Base-by-base conservation (phyloP, 768 basidiomycete species). In the Basidioascus undulatus region DNA sequence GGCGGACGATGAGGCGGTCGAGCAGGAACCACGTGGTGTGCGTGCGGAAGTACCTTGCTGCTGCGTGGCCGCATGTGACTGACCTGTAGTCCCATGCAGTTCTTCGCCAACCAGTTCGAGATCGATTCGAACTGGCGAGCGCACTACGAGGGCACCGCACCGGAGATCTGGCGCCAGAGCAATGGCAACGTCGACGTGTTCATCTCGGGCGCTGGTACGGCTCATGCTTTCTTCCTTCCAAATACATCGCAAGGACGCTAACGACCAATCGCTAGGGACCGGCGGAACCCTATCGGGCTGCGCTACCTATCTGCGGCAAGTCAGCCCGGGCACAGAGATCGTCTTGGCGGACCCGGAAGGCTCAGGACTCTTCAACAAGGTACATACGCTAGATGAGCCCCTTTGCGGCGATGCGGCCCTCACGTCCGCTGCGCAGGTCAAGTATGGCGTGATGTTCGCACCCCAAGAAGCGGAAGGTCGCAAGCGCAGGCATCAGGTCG, bases 51-150 rank as follows among this genome's bases (percentile, higher is more conserved):
- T n/a, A n/a, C n/a, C n/a, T n/a, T n/a, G n/a, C n/a, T n/a, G n/a
- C n/a, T n/a, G n/a, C n/a, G n/a, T n/a, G n/a, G n/a, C 55, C 34
- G 20, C 9, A 35, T 5, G 6, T 42, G 28, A 34, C 36, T 39
- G 15, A 34, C 37, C 15, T 16, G 15, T 16, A 20, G 23, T 31
- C 35, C 9, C 3, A 10, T n/a, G n/a, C n/a, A n/a, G 0, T 79
- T 76, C 60, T 98, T 96, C 51, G 83, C 84, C 4, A 84, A 98
- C 55, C 92, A 98, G 58, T 96, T 98, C 44, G 89, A 94, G 58
- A 70, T 69, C 38, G 7, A 47, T 42, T 3, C 10, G 25, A 96
- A 98, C 51, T 83, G 72, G 55, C 66, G 75, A 40, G 84, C 89
- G 0, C 92, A 98, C 55, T 82, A 68, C 47, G 59, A 70, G 26